Percentiles rank a stretch among this genome's conserved stretches.
Evolutionary conservation across 2,329 filamentous ascomycete species (phyloP).

Genomic region (Stagonosporopsis chrysanthemi): DNA sequence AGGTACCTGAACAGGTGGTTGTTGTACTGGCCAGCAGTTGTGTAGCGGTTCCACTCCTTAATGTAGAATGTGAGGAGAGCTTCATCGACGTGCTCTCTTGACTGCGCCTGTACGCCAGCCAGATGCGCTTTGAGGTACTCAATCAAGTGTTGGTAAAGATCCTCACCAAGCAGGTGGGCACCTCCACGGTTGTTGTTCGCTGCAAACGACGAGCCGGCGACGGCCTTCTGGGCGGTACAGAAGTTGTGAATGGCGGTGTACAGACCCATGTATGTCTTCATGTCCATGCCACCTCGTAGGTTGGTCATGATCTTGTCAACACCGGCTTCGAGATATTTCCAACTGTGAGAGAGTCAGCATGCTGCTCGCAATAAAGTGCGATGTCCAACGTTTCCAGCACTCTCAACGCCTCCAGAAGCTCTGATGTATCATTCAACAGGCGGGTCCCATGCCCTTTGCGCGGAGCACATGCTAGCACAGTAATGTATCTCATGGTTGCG

Average conservation of each 20-base stretch:
- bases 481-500: not conserved
- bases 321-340: constrained; percentile 86
- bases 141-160: constrained; percentile 91
- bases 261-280: constrained; percentile 96
- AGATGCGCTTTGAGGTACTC: constrained; percentile 84
- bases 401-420: not conserved
- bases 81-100: constrained; percentile 84
- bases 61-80: constrained; percentile 93
- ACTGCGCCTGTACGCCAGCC: constrained; percentile 71
- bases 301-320: constrained; percentile 94
- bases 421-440: not conserved
- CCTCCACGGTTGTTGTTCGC: constrained; percentile 73
- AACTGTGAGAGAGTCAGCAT: constrained; percentile 63
- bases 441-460: not conserved
- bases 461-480: no score
- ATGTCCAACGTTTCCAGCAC: not conserved
- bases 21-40: constrained; percentile 93
- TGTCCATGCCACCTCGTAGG: constrained; percentile 89
- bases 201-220: constrained; percentile 62
- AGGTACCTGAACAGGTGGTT: constrained; percentile 96
- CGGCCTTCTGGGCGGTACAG: constrained; percentile 95
- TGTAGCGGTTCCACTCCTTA: constrained; percentile 95
- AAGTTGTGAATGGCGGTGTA: constrained; percentile 99
- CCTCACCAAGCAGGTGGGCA: constrained; percentile 94
- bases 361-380: not conserved